Base-by-base conservation (phyloP, 2,329 filamentous ascomycete genomes). In the Daldinia eschscholtzii region DNA sequence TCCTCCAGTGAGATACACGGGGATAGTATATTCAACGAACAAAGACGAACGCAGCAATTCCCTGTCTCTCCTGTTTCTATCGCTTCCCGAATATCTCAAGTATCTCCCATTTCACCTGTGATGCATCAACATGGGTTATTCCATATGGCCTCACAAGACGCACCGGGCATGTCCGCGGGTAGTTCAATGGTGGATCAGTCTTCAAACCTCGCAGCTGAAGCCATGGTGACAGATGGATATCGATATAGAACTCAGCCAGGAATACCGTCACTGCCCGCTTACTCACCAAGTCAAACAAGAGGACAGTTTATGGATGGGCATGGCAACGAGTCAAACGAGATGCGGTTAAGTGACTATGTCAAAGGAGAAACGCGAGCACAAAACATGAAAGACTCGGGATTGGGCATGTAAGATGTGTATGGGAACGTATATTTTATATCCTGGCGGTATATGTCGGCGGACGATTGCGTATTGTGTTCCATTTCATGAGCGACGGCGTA, bases 351-450 rank as follows among this genome's bases (percentile, higher is more conserved):
- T 68, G 79, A 76, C 2, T 81, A 81, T 55, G 78, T 80, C 57
- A 80, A 80, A 66, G 79, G 78, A 10, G 72, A 77, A 65, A 79
- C 79, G 33, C 72, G 79, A 39, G 79, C 79, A 48, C 79, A 81
- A 70, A 73, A 77, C 15, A 78, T 72, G 66, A 72, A 72, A 42
- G 67, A 72, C 41, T 67, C 70, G 9, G 70, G 70, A 6, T 18
- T 53, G 39, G 64, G 57, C 9, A 48, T 70, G 53, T 72, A 62
- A 41, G 50, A 56, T 52, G 37, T 48, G 10, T 23, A 13, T 39
- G 20, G 20, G 20, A 23, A 39, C 12, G 18, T 56, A 35, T 35
- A n/a, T 15, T 35, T 23, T 18, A 39, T 30, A 30, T 30, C 9
- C 9, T 28, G 53, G 53, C 37, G 37, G 26, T 28, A 39, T 18